Percentiles rank a stretch among this genome's conserved stretches.
Conservation (phyloP, 1,284 basidiomycete genomes). For the Wolfiporia cocos region DNA sequence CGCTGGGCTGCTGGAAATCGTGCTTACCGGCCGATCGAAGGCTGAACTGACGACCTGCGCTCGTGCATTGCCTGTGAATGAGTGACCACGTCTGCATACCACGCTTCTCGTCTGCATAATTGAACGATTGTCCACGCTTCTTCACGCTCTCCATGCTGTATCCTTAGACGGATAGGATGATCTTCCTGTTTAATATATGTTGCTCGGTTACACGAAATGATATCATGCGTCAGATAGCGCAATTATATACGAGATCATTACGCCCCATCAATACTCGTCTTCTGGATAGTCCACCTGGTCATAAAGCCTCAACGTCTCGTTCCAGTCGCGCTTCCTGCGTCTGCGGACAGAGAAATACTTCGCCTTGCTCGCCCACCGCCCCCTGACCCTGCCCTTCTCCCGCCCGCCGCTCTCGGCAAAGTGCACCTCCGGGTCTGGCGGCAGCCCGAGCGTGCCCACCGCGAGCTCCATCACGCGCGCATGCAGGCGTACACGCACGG, state of each 20-base stretch:
- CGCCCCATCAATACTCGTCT: conserved; percentile 26
- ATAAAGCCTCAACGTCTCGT: conserved; percentile 74
- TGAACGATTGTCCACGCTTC: too few relatives aligned
- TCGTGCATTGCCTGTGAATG: too few relatives aligned
- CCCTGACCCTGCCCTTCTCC: conserved; percentile 65
- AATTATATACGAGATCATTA: too few relatives aligned
- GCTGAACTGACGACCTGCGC: conserved; percentile 8
- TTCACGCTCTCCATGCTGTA: too few relatives aligned
- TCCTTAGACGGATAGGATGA: too few relatives aligned
- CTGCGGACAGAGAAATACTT: conserved; percentile 76
- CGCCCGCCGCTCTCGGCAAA: conserved; percentile 49
- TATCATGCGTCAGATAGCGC: background rate
- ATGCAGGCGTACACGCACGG: conserved; percentile 50
- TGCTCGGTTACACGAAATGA: background rate
- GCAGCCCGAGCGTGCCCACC: conserved; percentile 52
- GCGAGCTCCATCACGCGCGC: conserved; percentile 61
- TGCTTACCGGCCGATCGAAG: conserved; percentile 49
- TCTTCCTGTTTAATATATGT: too few relatives aligned
- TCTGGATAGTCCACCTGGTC: conserved; percentile 74
- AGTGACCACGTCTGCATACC: too few relatives aligned
- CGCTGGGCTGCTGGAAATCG: conserved; percentile 73
- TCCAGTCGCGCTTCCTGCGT: conserved; percentile 82
- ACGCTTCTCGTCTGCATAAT: too few relatives aligned
- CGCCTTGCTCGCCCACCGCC: conserved; percentile 58
- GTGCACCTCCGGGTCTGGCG: conserved; percentile 60